These are phyloP conservation scores for Dillenia suffruticosa DNA, from an alignment of 164 flowering plant species.

Conservation along the genomic window DNA sequence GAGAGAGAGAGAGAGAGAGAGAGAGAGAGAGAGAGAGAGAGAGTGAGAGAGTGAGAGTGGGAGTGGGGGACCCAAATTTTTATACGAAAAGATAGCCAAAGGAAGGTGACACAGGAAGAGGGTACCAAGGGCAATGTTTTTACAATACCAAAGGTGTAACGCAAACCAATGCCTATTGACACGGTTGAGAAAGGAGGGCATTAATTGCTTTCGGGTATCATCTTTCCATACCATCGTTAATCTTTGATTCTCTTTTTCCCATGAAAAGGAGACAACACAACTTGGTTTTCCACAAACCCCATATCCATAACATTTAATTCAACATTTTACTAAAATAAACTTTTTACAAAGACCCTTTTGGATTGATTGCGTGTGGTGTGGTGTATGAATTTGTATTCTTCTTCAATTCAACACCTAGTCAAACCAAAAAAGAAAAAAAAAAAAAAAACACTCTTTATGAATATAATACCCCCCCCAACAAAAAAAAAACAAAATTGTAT, in stretches of 20 bases:
- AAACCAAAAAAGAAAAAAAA: no score
- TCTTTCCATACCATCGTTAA: constrained; percentile 16
- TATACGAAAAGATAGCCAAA: neutral
- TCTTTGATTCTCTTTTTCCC: constrained; percentile 12
- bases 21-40: neutral
- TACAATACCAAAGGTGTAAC: constrained; percentile 8
- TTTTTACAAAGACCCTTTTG: no score
- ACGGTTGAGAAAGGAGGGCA: neutral
- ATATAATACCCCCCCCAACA: no score
- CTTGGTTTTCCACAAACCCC: constrained; percentile 6
- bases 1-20: neutral
- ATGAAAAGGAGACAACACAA: constrained; percentile 11
- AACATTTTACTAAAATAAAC: no score
- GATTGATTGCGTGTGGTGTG: no score
- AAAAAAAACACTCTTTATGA: no score
- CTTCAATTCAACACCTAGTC: no score
- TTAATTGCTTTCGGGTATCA: constrained; percentile 14
- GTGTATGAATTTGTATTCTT: no score
- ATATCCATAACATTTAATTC: no score
- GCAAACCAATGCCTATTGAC: constrained; percentile 11
- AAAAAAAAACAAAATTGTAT: no score
- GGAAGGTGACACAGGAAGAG: neutral
- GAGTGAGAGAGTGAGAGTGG: neutral
- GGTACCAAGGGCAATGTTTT: constrained; percentile 4
- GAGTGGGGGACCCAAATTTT: neutral